Evolutionary conservation across 2,329 filamentous ascomycete genomes (phyloP), one percentile per base, ranked within the genome.

Genomic region (Mycosphaerelloides madeirae): DNA sequence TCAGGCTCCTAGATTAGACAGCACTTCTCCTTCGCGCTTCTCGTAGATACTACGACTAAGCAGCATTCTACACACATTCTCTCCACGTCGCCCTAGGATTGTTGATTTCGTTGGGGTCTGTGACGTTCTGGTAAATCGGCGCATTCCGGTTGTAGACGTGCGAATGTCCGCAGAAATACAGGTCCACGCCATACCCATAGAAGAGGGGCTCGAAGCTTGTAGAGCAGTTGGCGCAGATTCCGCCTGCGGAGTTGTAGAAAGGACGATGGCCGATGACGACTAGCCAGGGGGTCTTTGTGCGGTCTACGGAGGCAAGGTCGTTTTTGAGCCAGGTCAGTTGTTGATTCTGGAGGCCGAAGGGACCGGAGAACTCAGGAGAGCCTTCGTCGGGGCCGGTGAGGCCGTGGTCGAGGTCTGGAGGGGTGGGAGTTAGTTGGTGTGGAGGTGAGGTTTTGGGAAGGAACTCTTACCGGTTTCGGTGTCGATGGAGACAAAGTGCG

Each of bases 81-180:
- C n/a, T n/a, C n/a, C n/a, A 74, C 37, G 76, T 70, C 18, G 69
- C 73, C 29, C 70, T 70, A 2, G 70, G 63, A 50, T 75, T 75
- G 43, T 68, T 67, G 29, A 62, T 55, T 59, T 73, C 76, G 43
- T 73, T 50, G 48, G 75, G 13, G 57, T 79, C 60, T 12, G 50
- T 39, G 13, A 44, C 29, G 16, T 48, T 47, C 12, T 56, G 43
- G 41, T 50, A 53, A 3, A 71, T 53, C 1, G 68, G 68, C 31
- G 49, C 67, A 14, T 71, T 54, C 38, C 70, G 68, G 48, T 72
- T 66, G 50, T 72, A 72, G 63, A 66, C 70, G 52, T 73, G 70
- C 39, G 70, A 68, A 46, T 73, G 69, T 12, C 70, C 65, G 33
- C 44, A 50, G 31, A 62, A 48, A 49, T 74, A 75, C 3, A 66